Conservation (phyloP, 345 rosid species). For the Populus ilicifolia region DNA sequence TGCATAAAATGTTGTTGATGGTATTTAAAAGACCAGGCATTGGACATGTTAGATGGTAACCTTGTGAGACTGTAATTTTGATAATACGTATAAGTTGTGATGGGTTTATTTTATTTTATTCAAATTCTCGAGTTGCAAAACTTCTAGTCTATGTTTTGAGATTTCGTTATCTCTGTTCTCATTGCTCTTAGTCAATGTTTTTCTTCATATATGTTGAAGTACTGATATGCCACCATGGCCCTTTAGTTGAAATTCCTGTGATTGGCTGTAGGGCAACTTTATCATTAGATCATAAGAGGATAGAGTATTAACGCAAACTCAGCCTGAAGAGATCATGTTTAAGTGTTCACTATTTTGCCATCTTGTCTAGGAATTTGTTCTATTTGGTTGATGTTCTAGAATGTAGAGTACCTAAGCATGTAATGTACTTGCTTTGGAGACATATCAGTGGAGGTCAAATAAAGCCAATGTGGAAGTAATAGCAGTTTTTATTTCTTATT, state of each 20-base stretch:
- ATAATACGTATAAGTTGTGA: not conserved
- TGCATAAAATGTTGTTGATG: not conserved
- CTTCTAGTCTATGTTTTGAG: not conserved
- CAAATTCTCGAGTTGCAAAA: not conserved
- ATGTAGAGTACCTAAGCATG: not conserved
- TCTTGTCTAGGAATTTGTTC: not conserved
- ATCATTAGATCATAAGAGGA: not conserved
- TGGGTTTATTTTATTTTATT: not conserved
- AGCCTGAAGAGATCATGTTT: not conserved
- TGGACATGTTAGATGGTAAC: no score
- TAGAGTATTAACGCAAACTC: not conserved
- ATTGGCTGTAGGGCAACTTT: not conserved
- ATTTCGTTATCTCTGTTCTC: not conserved
- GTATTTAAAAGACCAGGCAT: not conserved
- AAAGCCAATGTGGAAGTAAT: not conserved
- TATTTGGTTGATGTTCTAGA: not conserved
- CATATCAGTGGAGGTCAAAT: not conserved
- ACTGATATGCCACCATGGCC: not conserved
- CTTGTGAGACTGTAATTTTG: not conserved
- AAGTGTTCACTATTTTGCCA: not conserved
- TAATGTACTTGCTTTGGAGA: not conserved
- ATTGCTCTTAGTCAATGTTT: not conserved
- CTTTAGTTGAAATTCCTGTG: not conserved
- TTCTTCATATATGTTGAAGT: not conserved
- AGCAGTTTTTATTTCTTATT: not conserved